Evolutionary conservation across 495 filamentous ascomycete genomes (phyloP), one percentile per base, ranked within the genome.

Genomic region (Aspergillus leporis): DNA sequence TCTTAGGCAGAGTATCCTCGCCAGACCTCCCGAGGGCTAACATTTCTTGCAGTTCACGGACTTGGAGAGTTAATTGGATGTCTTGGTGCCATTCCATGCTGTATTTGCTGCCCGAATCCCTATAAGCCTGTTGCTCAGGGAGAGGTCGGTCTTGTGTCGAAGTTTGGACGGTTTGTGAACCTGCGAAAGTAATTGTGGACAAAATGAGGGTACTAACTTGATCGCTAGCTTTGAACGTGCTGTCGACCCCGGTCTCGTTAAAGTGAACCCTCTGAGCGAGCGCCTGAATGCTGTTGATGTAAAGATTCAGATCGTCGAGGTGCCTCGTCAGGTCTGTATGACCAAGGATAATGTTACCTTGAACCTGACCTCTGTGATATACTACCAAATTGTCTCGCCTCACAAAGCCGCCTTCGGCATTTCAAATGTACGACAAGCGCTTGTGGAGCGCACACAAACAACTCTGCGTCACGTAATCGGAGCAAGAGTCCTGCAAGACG

Each of bases 401-500:
- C 94, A 98, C 84, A 97, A 95, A 78, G 90, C 93, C 57, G 95
- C 95, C 40, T 99, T 99, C 72, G 95, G 94, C 61, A 98, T 99
- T 74, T 74, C 85, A 75, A 95, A 99, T 75, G 89, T 99, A 59
- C 89, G 87, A 61, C 91, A 95, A 73, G 94, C 94, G 12, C 90
- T 99, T 54, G 81, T 98, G 57, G 94, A 99, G 83, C 93, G 94
- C 57, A 99, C 94, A 7, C 94, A 99, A 76, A 99, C 94, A 49
- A 99, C 94, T 2, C 83, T 99, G 59, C 92, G 94, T 69, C 94
- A 99, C 73, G 94, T 98, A 50, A 91, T 99, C 60, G 94, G 94
- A 60, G 95, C 94, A 4, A 88, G 94, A 59, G 92, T 99, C 21
- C 83, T 99, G 32, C 94, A 99, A 75, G 94, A 99, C 70, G 94